Evolutionary conservation across 1,284 basidiomycete genomes (phyloP), one percentile per base, ranked within the genome.

Genomic region (Agroathelia rolfsii): DNA sequence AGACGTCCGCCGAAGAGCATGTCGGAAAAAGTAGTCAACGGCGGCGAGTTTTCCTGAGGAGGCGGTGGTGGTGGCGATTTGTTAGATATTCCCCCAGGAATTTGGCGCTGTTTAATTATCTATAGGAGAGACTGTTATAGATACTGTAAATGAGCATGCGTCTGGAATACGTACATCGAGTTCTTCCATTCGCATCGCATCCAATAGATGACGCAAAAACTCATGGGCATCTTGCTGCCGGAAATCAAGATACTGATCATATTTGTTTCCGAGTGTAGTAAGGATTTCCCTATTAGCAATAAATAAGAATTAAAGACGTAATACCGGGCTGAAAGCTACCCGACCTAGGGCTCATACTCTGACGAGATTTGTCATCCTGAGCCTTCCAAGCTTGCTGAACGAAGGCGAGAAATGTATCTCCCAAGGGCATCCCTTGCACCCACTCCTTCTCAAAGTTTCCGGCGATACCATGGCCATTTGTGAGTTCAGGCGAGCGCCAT

Each of bases 181-280:
- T 54, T 96, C 90, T 52, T 96, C 92, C 87, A 93, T 92, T 31
- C 87, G 74, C 68, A 93, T 85, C n/a, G 79, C 83, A 52, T 95
- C 92, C 28, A 95, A 63, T 37, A 95, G 63, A 42, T 92, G 89
- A 23, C 87, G 69, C 28, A 95, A 60, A 43, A 94, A 80, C 59
- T 95, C 92, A 51, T 96, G 92, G 4, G 90, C 89, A 48, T 96
- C 92, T 56, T 96, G 92, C 55, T 96, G 92, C 12, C 79, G 69
- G 49, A 83, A 83, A 48, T 92, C 89, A 30, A 87, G 74, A 50
- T 94, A 96, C 48, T 96, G 92, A 45, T 90, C 86, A 52, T 92
- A 87, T 57, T 94, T 94, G 43, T 67, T 64, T 1, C 87, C 84
- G 14, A 95, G 63, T 15, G 72, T 67, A 14, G 65, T 55, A 10